Percentiles rank a stretch among this genome's conserved stretches.
phyloP scores from a whole-genome alignment of 1,284 basidiomycete genomes.

The Ceratobasidium sp. region DNA sequence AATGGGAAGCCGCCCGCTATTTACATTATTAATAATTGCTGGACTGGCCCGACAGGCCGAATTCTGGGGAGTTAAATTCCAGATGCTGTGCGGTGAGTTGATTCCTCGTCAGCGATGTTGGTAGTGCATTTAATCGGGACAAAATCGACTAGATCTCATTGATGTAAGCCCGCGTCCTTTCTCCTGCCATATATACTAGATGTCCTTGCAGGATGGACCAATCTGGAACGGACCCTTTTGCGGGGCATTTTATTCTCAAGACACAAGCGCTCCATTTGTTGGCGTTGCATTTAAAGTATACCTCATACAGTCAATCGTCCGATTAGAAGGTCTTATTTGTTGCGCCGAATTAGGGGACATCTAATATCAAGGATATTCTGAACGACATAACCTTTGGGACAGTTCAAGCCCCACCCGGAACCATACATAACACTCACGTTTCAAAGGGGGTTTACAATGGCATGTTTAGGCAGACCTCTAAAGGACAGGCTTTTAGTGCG shows the following conservation, averaged over 20 bases:
- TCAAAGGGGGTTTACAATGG: constrained; percentile 2
- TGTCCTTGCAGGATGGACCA: neutral
- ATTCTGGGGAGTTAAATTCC: neutral
- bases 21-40: neutral
- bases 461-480: neutral
- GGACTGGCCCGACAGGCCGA: neutral
- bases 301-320: too few relatives aligned
- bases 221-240: neutral
- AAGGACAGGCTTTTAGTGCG: neutral
- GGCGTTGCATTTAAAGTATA: constrained; percentile 5
- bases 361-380: neutral
- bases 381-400: neutral
- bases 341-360: neutral
- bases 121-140: neutral
- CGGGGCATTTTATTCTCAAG: constrained; percentile 8
- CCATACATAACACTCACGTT: neutral
- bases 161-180: neutral
- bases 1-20: too few relatives aligned
- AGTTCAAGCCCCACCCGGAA: neutral
- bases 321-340: neutral
- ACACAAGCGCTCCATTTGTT: neutral
- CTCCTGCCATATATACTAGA: neutral
- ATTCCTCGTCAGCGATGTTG: neutral
- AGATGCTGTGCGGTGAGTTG: neutral
- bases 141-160: neutral